Evolutionary conservation across 176 grass and related monocot genomes (phyloP).

Genomic region (Elaeis guineensis): DNA sequence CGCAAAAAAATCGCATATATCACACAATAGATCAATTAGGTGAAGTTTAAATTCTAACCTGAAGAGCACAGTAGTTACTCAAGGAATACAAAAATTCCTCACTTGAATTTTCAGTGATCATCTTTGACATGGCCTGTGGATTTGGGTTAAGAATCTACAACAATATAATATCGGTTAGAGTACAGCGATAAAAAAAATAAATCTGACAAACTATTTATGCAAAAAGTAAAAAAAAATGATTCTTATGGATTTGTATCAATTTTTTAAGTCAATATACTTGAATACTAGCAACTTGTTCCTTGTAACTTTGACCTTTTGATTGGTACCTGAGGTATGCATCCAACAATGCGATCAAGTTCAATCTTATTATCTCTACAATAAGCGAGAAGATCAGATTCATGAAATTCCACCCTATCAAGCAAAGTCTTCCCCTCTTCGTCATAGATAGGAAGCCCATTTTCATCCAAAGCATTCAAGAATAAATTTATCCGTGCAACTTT

Average conservation of each 20-base stretch:
- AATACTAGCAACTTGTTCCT: too few relatives aligned
- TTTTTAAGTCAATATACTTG: too few relatives aligned
- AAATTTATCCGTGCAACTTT: constrained; percentile 99
- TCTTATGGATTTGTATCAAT: too few relatives aligned
- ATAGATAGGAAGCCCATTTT: constrained; percentile 64
- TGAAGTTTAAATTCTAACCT: constrained; percentile 46
- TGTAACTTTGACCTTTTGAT: not conserved
- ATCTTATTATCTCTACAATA: constrained; percentile 92
- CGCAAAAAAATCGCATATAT: too few relatives aligned
- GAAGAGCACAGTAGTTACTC: constrained; percentile 99
- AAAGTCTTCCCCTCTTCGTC: constrained; percentile 79
- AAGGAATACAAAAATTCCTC: constrained; percentile 92
- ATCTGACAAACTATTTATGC: not conserved
- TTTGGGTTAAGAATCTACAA: constrained; percentile 96
- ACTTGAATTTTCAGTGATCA: constrained; percentile 87
- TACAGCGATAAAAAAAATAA: constrained; percentile 7
- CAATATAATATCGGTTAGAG: constrained; percentile 7
- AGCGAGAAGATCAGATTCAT: constrained; percentile 94
- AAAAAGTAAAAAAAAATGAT: constrained; percentile 1
- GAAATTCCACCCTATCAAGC: constrained; percentile 91
- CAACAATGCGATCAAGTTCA: constrained; percentile 91
- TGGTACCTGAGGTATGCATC: constrained; percentile 96
- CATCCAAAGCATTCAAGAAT: constrained; percentile 89
- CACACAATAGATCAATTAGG: not conserved
- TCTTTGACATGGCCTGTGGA: constrained; percentile 97